These are phyloP conservation scores for Aspergillus spinulosporus DNA, from an alignment of 2,329 filamentous ascomycete species.

Conservation along the genomic window DNA sequence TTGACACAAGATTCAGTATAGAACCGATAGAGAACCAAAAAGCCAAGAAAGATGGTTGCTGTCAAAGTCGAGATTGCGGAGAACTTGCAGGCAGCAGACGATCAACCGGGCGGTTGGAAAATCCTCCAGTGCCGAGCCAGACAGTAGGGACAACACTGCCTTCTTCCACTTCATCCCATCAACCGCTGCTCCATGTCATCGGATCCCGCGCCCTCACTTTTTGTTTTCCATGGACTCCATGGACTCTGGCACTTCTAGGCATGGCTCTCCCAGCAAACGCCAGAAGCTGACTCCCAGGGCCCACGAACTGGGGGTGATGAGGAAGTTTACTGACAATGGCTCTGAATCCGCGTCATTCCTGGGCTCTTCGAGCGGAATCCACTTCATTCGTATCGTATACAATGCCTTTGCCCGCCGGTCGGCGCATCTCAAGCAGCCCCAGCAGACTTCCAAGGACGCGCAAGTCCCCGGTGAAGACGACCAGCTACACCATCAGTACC, in stretches of 20 bases:
- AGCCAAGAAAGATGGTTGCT: neutral
- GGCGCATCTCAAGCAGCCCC: slow-evolving; percentile 31
- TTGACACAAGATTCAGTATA: neutral
- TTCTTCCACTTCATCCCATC: neutral
- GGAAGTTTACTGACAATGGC: slow-evolving; percentile 49
- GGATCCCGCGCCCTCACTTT: neutral
- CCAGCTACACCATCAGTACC: slow-evolving; percentile 34
- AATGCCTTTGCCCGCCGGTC: slow-evolving; percentile 46
- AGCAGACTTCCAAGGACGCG: slow-evolving; percentile 41
- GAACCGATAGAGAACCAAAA: neutral
- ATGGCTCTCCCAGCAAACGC: slow-evolving; percentile 28
- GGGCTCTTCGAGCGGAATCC: slow-evolving; percentile 60
- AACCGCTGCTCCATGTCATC: neutral
- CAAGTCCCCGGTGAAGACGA: slow-evolving; percentile 60
- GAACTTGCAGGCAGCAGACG: neutral
- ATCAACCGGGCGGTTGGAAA: slow-evolving; percentile 7
- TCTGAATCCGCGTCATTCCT: slow-evolving; percentile 52
- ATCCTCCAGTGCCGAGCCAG: slow-evolving; percentile 6
- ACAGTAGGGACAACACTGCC: neutral
- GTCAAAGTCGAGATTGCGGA: slow-evolving; percentile 2
- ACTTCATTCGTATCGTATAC: slow-evolving; percentile 59
- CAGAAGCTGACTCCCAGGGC: slow-evolving; percentile 31
- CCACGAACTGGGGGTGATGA: slow-evolving; percentile 54
- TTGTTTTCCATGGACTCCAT: neutral
- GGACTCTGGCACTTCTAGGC: slow-evolving; percentile 7